A percentile compares a stretch with the other conserved stretches of the same genome.
Conservation (phyloP, 1,284 basidiomycete genomes). For the Salmacisia buchloeana region DNA sequence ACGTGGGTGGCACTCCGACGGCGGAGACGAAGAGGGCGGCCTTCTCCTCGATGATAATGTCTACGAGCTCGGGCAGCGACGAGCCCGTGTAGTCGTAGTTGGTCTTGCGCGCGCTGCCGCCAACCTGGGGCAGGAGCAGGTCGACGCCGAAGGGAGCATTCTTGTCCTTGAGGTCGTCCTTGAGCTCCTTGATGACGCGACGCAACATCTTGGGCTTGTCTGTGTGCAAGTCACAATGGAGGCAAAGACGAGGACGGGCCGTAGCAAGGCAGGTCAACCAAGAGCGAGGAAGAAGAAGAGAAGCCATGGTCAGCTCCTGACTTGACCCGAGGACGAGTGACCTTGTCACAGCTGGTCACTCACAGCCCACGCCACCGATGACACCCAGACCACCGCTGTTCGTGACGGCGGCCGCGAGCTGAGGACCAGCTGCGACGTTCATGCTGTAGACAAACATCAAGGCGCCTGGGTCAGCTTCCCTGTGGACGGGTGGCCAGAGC, state of each 20-base stretch:
- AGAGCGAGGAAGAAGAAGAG: no score
- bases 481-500: neutral
- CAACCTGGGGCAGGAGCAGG: slow-evolving; percentile 43
- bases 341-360: neutral
- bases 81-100: slow-evolving; percentile 22
- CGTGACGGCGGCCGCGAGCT: slow-evolving; percentile 40
- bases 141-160: slow-evolving; percentile 43
- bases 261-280: no score
- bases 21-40: slow-evolving; percentile 44
- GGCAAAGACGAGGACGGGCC: no score
- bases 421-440: slow-evolving; percentile 42
- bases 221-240: no score
- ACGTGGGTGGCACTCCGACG: slow-evolving; percentile 39
- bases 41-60: slow-evolving; percentile 26
- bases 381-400: slow-evolving; percentile 43
- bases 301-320: no score
- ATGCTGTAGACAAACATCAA: slow-evolving; percentile 10
- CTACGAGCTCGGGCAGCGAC: neutral
- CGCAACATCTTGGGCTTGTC: slow-evolving; percentile 27
- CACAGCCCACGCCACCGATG: slow-evolving; percentile 40
- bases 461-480: neutral
- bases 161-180: slow-evolving; percentile 35
- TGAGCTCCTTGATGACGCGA: slow-evolving; percentile 27
- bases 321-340: neutral
- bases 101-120: slow-evolving; percentile 40